Evolutionary conservation across 176 grass and related monocot species (phyloP).

Genomic region (Saccharum spontaneum): DNA sequence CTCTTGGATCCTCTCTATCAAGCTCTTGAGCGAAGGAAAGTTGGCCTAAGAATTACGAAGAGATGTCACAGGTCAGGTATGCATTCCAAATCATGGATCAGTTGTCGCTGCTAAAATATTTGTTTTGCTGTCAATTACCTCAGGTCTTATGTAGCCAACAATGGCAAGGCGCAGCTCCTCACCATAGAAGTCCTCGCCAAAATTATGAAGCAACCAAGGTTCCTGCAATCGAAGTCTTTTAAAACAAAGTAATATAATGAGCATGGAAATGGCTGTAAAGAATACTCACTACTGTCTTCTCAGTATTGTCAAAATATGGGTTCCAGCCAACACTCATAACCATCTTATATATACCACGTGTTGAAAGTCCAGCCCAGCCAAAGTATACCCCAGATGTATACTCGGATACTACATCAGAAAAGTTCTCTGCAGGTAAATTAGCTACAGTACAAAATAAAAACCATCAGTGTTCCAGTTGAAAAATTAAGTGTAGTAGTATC

Average conservation of each 20-base stretch:
- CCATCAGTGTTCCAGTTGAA: constrained; percentile 30
- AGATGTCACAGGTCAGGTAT: neutral
- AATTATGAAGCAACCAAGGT: constrained; percentile 97
- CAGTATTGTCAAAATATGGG: constrained; percentile 89
- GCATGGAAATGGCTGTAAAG: constrained; percentile 15
- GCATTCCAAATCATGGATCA: neutral
- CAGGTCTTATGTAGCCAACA: constrained; percentile 85
- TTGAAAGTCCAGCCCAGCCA: constrained; percentile 83
- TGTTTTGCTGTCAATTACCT: constrained; percentile 49
- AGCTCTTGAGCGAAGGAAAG: constrained; percentile 84
- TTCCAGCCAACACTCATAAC: constrained; percentile 99
- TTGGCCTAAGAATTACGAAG: constrained; percentile 60
- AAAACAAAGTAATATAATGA: constrained; percentile 31
- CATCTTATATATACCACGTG: constrained; percentile 84
- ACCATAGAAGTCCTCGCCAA: constrained; percentile 81
- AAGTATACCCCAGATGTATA: constrained; percentile 96
- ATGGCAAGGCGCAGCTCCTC: constrained; percentile 92
- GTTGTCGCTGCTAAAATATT: neutral
- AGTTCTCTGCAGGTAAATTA: constrained; percentile 86
- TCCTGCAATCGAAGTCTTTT: constrained; percentile 52
- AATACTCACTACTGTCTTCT: constrained; percentile 86
- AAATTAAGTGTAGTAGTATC: neutral
- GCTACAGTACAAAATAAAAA: constrained; percentile 49
- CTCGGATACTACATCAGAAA: constrained; percentile 72
- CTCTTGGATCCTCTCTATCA: constrained; percentile 93